A percentile compares a stretch with the other conserved stretches of the same genome.
Conservation (phyloP, 1,284 basidiomycete species). For the Laetiporus sulphureus region DNA sequence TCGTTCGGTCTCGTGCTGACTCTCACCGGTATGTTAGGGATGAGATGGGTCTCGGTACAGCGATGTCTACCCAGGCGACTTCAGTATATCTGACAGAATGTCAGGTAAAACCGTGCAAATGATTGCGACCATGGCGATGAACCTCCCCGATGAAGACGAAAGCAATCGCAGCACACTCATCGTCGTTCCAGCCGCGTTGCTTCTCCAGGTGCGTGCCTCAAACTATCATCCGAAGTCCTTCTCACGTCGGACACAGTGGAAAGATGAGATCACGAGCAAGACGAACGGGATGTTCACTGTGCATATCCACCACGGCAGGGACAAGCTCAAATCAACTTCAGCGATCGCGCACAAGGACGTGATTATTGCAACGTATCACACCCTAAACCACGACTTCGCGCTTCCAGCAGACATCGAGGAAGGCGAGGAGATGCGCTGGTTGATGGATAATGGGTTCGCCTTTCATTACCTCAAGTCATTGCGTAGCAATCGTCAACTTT, state of each 20-base stretch:
- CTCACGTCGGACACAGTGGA: constrained; percentile 42
- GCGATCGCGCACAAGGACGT: constrained; percentile 51
- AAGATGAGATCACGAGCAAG: constrained; percentile 59
- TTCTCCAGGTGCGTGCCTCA: constrained; percentile 43
- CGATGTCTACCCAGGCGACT: too few species aligned
- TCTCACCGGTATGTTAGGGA: too few species aligned
- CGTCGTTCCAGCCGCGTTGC: constrained; percentile 62
- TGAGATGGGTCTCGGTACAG: constrained; percentile 85
- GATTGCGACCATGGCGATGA: constrained; percentile 65
- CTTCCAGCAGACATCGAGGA: constrained; percentile 38
- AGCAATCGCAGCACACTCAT: constrained; percentile 49
- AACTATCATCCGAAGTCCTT: background rate
- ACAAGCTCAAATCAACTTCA: constrained; percentile 45
- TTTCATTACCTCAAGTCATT: background rate
- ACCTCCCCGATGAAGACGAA: constrained; percentile 42
- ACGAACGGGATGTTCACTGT: constrained; percentile 58
- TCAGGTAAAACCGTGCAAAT: constrained; percentile 64
- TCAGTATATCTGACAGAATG: too few species aligned
- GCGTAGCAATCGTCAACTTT: background rate
- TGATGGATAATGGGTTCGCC: constrained; percentile 41
- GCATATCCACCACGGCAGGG: constrained; percentile 59
- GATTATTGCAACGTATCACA: constrained; percentile 65
- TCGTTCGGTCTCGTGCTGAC: background rate
- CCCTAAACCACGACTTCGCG: constrained; percentile 48
- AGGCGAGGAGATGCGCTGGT: constrained; percentile 40